Evolutionary conservation across 257 asterid genomes (phyloP).

Genomic region (Salvia splendens): DNA sequence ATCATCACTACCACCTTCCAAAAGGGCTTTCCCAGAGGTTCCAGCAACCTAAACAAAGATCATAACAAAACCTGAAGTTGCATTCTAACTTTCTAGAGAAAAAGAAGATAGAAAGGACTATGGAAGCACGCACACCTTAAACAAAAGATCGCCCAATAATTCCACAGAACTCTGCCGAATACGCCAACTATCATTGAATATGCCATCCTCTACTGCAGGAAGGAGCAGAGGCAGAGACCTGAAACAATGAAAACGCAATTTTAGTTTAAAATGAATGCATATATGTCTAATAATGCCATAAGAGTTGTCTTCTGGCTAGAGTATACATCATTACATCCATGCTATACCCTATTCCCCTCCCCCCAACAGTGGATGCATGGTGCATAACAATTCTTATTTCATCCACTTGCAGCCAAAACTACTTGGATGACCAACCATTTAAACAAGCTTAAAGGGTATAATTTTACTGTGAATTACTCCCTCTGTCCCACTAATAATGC

Average conservation of each 20-base stretch:
- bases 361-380: not conserved
- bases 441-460: not conserved
- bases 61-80: slow-evolving; percentile 8
- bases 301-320: slow-evolving; percentile 2
- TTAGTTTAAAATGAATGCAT: not conserved
- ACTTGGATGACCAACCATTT: slow-evolving; percentile 4
- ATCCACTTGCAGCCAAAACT: not conserved
- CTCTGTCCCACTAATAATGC: no score
- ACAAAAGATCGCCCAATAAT: slow-evolving; percentile 91
- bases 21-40: slow-evolving; percentile 98
- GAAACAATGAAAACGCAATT: slow-evolving; percentile 24
- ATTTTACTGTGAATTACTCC: no score
- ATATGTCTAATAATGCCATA: not conserved
- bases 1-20: slow-evolving; percentile 99
- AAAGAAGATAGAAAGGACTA: slow-evolving; percentile 22
- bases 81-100: slow-evolving; percentile 11
- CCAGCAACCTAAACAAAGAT: slow-evolving; percentile 83
- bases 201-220: slow-evolving; percentile 99
- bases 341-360: not conserved
- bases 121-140: slow-evolving; percentile 60
- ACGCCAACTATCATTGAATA: slow-evolving; percentile 98
- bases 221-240: slow-evolving; percentile 96
- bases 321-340: not conserved
- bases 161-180: slow-evolving; percentile 99
- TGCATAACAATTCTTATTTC: not conserved